Conservation (phyloP, 768 basidiomycete genomes). For the Chalciporus piperatus region DNA sequence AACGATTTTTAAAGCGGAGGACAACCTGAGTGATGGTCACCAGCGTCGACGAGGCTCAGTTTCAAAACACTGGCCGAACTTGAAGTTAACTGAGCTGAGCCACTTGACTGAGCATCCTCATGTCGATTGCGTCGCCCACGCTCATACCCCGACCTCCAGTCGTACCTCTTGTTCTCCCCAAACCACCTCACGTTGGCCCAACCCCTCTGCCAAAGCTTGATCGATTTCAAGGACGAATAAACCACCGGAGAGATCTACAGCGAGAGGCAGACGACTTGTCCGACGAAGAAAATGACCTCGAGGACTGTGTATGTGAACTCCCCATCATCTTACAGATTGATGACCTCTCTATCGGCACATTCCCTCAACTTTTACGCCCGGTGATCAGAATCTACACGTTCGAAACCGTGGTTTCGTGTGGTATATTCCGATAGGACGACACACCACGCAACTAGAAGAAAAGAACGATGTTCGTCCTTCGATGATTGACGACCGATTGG, state of each 20-base stretch:
- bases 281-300: slow-evolving; percentile 81
- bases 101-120: neutral
- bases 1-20: too few species aligned
- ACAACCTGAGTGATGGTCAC: too few species aligned
- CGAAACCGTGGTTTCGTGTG: slow-evolving; percentile 65
- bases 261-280: slow-evolving; percentile 82
- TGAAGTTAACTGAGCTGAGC: neutral
- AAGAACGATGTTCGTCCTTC: slow-evolving; percentile 69
- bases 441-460: slow-evolving; percentile 74
- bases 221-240: slow-evolving; percentile 55
- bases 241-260: slow-evolving; percentile 62
- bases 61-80: neutral
- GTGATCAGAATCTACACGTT: slow-evolving; percentile 51
- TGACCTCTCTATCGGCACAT: neutral
- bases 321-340: too few species aligned
- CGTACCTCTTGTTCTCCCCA: slow-evolving; percentile 67
- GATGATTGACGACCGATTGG: neutral
- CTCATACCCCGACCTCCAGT: slow-evolving; percentile 60
- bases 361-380: neutral
- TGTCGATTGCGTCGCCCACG: slow-evolving; percentile 63
- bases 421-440: slow-evolving; percentile 71
- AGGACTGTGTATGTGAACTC: slow-evolving; percentile 59
- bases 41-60: too few species aligned
- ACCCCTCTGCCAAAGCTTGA: slow-evolving; percentile 49
- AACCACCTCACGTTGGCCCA: slow-evolving; percentile 63